Base-by-base conservation (phyloP, 257 asterid species). In the Solanum pinnatisectum region DNA sequence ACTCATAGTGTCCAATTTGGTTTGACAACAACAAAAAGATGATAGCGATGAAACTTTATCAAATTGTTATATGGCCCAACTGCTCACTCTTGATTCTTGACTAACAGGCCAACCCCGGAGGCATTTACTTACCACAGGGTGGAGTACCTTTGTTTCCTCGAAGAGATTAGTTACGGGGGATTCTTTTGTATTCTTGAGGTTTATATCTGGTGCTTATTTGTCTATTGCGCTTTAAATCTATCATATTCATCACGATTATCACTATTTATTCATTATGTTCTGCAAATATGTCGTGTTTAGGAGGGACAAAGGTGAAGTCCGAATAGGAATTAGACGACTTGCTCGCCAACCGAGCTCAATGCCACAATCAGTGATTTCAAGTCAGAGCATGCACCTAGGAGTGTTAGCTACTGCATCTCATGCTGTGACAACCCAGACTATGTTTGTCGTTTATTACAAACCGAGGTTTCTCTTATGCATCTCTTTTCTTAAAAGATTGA, bases 401-500 rank as follows among this genome's bases (percentile, higher is more conserved):
- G 96, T 95, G 70, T 98, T 95, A 87, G 98, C 98, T 67, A 94
- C 98, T 52, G 98, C 98, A 44, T 94, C 96, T 76, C 98, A 95
- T 85, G 98, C 98, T 18, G 90, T 94, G 56, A 37, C 88, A 32
- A 93, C 96, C 35, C 93, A 87, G 83, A 92, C 98, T n/a, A 14
- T 89, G 72, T 94, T 95, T 88, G 95, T 94, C 86, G 98, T 95
- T 88, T 94, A 91, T 84, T 95, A 95, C 94, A 95, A 95, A 87
- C 98, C 98, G 72, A 95, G 98, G 98, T 95, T 60, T 79, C 37
- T 79, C 65, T 25, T 30, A 25, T 79, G 23, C 37, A 79, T 42
- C 59, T 44, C 84, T 71, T 13, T 71, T 71, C 42, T 32, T 71
- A 71, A 32, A 68, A 68, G 37, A 68, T 71, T 32, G 35, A 32